phyloP scores from a whole-genome alignment of 257 asterid species.

The Gardenia jasminoides region DNA sequence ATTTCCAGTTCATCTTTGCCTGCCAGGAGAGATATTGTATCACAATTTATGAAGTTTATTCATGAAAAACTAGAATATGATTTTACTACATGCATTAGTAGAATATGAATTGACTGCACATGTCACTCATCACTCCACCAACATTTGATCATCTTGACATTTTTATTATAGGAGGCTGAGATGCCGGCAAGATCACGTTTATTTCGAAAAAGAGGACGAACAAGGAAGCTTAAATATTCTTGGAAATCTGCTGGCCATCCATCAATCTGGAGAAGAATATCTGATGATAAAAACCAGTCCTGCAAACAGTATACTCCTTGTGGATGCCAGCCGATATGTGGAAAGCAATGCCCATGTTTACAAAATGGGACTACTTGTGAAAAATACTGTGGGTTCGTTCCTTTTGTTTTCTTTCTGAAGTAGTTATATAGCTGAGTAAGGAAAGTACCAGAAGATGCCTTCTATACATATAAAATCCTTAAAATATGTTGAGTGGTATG shows the following conservation, averaged over 20 bases:
- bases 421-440: not conserved
- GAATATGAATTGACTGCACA: not conserved
- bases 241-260: slow-evolving; percentile 99
- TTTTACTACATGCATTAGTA: not conserved
- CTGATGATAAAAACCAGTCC: slow-evolving; percentile 79
- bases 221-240: slow-evolving; percentile 85
- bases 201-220: slow-evolving; percentile 87
- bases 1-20: too few species aligned
- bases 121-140: not conserved
- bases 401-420: slow-evolving; percentile 10
- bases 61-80: not conserved
- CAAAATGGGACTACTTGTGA: slow-evolving; percentile 75
- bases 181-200: slow-evolving; percentile 66
- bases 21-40: too few species aligned
- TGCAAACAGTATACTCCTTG: slow-evolving; percentile 77
- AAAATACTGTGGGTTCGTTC: slow-evolving; percentile 85
- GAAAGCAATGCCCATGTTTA: slow-evolving; percentile 88
- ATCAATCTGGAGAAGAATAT: slow-evolving; percentile 88
- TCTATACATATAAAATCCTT: not conserved
- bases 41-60: too few species aligned
- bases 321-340: slow-evolving; percentile 73
- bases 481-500: not conserved
- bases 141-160: slow-evolving; percentile 9
- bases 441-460: not conserved
- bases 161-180: slow-evolving; percentile 45